These are phyloP conservation scores for Cucumis melo DNA, from an alignment of 306 rosid genomes.

Conservation along the genomic window DNA sequence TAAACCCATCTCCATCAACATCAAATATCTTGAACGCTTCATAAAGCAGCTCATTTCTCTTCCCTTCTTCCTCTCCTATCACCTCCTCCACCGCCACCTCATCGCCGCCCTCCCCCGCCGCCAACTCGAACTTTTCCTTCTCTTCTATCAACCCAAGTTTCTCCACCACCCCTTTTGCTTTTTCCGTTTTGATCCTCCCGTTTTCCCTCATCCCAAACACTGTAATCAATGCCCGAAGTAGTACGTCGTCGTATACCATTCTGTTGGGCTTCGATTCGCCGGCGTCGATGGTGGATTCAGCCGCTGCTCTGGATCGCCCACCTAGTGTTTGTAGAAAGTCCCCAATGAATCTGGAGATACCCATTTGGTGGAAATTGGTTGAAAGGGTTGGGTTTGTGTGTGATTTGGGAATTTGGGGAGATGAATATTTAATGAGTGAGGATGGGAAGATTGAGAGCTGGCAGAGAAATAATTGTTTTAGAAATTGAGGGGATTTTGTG, in stretches of 20 bases:
- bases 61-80: slow-evolving; percentile 40
- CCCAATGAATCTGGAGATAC: slow-evolving; percentile 30
- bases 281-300: slow-evolving; percentile 4
- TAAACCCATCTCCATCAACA: slow-evolving; percentile 78
- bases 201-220: slow-evolving; percentile 79
- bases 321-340: slow-evolving; percentile 42
- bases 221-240: slow-evolving; percentile 50
- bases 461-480: background rate
- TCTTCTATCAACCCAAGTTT: slow-evolving; percentile 59
- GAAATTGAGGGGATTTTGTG: background rate
- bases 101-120: slow-evolving; percentile 11
- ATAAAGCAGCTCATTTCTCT: slow-evolving; percentile 32
- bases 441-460: background rate
- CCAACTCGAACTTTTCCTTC: slow-evolving; percentile 29
- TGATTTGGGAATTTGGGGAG: background rate
- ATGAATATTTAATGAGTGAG: background rate
- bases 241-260: background rate
- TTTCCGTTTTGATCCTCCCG: slow-evolving; percentile 75
- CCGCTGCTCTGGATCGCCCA: background rate
- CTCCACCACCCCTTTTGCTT: slow-evolving; percentile 47
- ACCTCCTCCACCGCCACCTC: slow-evolving; percentile 48
- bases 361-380: background rate
- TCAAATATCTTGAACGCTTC: slow-evolving; percentile 86
- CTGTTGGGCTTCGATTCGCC: background rate
- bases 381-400: too few species aligned